Base-by-base conservation (phyloP, 257 asterid genomes). In the Gentiana straminea region DNA sequence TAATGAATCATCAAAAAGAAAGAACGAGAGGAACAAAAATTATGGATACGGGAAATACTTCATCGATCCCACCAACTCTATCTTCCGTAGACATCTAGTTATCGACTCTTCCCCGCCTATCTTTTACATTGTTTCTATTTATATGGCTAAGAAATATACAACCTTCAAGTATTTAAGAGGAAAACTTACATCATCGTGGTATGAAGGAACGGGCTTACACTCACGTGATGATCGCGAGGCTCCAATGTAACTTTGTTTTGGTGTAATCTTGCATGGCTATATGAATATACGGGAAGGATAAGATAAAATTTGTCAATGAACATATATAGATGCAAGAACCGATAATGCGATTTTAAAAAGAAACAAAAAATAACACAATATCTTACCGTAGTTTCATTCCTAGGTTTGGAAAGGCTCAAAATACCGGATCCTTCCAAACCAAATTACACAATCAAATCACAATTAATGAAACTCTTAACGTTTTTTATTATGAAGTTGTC, bases 391-490 rank as follows among this genome's bases (percentile, higher is more conserved):
- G 83, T 35, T 75, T 81, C 84, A 67, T 66, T 70, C 74, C 75
- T 82, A 2, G 81, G 50, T 73, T 78, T 81, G 33, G 94, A 70
- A 35, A 89, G 66, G 64, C 74, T 79, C 71, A 64, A 49, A 57
- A 89, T 80, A 66, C 97, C 97, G 86, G 64, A 68, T 89, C 94
- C 97, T 89, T 64, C 24, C n/a, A n/a, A n/a, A n/a, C n/a, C n/a
- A n/a, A n/a, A n/a, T n/a, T n/a, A n/a, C n/a, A n/a, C n/a, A n/a
- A n/a, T n/a, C n/a, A n/a, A n/a, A n/a, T n/a, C n/a, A n/a, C n/a
- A n/a, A n/a, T n/a, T n/a, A n/a, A n/a, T n/a, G n/a, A n/a, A n/a
- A n/a, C n/a, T n/a, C n/a, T n/a, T n/a, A n/a, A n/a, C n/a, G n/a
- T n/a, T n/a, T n/a, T n/a, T n/a, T n/a, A n/a, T n/a, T n/a, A n/a